Base-by-base conservation (phyloP, 306 rosid genomes). In the Prunus mira region DNA sequence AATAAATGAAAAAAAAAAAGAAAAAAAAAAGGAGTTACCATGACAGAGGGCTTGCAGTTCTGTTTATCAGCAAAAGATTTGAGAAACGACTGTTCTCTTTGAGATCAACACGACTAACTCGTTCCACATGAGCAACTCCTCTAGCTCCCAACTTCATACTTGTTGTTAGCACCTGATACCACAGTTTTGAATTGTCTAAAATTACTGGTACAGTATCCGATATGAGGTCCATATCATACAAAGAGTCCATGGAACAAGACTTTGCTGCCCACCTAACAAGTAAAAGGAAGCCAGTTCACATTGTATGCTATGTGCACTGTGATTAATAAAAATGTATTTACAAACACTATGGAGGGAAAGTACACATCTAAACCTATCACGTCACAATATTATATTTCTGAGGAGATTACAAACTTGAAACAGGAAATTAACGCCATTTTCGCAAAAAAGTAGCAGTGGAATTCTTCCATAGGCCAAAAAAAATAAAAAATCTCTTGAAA, bases 21-120 rank as follows among this genome's bases (percentile, higher is more conserved):
- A 20, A 76, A 52, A 52, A 78, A 24, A 24, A 24, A 24, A 24
- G 25, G 18, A 22, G 32, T 76, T 88, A 93, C 97, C 97, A 91
- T 76, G 98, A 91, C 75, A 93, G 97, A 72, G 86, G 96, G 87
- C 91, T 91, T 49, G 98, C 93, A 68, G 97, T 91, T 84, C 98
- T 88, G 92, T 96, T 96, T 79, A 96, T 84, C 47, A 96, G 90
- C 85, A 92, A 79, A 72, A 92, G 78, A 87, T 86, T 80, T n/a
- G 90, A 86, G 79, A 89, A 96, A 49, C 6, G 90, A 63, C 57
- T 85, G 62, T 84, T 82, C 76, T 90, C 88, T 81, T 84, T 89
- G 69, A 96, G 96, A 63, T 91, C 83, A 22, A 78, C 61, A 38
- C 91, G 96, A 79, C 70, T 82, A 81, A 96, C 78, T 78, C 79